These are phyloP conservation scores for Aspergillus ibericus DNA, from an alignment of 2,329 filamentous ascomycete genomes.

Conservation along the genomic window DNA sequence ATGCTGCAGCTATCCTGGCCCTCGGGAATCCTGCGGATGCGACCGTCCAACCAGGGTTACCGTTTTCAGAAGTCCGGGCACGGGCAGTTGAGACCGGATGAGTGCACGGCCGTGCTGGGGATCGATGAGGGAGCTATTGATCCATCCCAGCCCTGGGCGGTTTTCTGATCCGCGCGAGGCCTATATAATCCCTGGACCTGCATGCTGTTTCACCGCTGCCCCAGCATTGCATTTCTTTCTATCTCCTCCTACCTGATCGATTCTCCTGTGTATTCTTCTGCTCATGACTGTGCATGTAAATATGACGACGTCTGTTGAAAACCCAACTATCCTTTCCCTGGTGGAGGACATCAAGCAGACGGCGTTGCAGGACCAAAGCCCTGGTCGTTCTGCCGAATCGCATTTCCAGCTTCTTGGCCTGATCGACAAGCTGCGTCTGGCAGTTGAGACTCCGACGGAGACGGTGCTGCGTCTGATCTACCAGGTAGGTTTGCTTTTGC, in stretches of 20 bases:
- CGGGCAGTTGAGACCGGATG: neutral
- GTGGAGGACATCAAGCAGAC: slow-evolving; percentile 15
- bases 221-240: neutral
- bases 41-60: neutral
- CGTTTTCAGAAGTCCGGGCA: neutral
- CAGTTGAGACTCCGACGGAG: slow-evolving; percentile 34
- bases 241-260: neutral
- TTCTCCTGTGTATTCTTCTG: neutral
- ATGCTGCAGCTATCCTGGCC: neutral
- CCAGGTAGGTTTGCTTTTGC: slow-evolving; percentile 25
- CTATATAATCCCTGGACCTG: neutral
- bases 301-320: slow-evolving; percentile 4
- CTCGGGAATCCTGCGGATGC: neutral
- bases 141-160: neutral
- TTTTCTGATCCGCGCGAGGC: neutral
- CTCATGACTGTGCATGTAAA: neutral
- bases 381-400: slow-evolving; percentile 18
- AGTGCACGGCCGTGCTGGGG: neutral
- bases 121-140: neutral
- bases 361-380: slow-evolving; percentile 18
- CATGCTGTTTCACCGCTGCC: neutral
- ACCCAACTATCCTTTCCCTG: slow-evolving; percentile 7
- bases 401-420: slow-evolving; percentile 30
- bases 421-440: slow-evolving; percentile 29
- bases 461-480: slow-evolving; percentile 35